phyloP scores from a whole-genome alignment of 768 basidiomycete genomes.

The Tricholoma hemisulphureum region DNA sequence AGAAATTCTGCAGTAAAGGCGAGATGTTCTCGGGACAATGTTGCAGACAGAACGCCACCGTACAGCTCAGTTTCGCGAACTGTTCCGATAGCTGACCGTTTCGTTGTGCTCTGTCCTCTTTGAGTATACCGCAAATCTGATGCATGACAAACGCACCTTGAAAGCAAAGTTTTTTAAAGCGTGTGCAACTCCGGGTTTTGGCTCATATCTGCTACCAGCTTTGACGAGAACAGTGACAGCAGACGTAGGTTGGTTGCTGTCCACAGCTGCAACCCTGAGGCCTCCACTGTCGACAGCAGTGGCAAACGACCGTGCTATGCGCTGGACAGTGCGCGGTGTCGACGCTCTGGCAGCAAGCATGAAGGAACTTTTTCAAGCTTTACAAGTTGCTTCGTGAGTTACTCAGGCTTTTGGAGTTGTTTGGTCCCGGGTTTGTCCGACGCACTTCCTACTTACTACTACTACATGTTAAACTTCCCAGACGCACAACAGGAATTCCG shows the following conservation, averaged over 20 bases:
- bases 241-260: slow-evolving; percentile 80
- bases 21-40: slow-evolving; percentile 84
- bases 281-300: slow-evolving; percentile 78
- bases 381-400: slow-evolving; percentile 17
- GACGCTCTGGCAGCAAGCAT: slow-evolving; percentile 68
- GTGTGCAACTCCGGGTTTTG: slow-evolving; percentile 87
- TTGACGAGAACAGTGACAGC: slow-evolving; percentile 89
- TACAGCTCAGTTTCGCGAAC: slow-evolving; percentile 92
- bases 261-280: slow-evolving; percentile 82
- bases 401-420: slow-evolving; percentile 22
- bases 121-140: not conserved
- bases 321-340: slow-evolving; percentile 52
- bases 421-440: slow-evolving; percentile 20
- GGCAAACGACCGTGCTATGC: slow-evolving; percentile 72
- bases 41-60: slow-evolving; percentile 86
- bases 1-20: slow-evolving; percentile 94
- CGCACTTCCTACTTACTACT: no score
- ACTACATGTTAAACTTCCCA: no score
- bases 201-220: slow-evolving; percentile 87
- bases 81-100: slow-evolving; percentile 85
- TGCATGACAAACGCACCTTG: slow-evolving; percentile 63
- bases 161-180: slow-evolving; percentile 97
- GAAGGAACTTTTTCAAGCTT: slow-evolving; percentile 30
- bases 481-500: no score
- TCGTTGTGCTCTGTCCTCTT: slow-evolving; percentile 66